A percentile compares a stretch with the other conserved stretches of the same genome.
phyloP scores from a whole-genome alignment of 176 grass and related monocot species.

The Musa schizocarpa region DNA sequence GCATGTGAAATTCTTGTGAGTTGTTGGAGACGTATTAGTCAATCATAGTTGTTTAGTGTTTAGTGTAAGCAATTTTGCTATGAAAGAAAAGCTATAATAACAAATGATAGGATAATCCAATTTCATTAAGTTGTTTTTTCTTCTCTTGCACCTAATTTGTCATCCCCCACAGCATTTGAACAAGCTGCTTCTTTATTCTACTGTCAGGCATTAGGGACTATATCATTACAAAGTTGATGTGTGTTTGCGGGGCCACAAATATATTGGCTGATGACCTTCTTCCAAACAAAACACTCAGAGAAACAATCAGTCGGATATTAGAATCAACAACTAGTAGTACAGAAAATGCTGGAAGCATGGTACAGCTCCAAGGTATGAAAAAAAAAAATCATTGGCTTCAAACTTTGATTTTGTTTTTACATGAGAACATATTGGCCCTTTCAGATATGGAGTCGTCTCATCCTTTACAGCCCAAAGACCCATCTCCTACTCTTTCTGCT shows the following conservation, averaged over 20 bases:
- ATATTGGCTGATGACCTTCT: constrained; percentile 94
- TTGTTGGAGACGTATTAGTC: background rate
- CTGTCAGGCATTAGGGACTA: constrained; percentile 75
- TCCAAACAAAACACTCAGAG: constrained; percentile 89
- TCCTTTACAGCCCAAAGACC: constrained; percentile 47
- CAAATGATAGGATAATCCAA: background rate
- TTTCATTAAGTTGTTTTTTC: constrained; percentile 1
- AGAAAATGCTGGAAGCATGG: constrained; percentile 61
- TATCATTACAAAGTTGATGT: constrained; percentile 66
- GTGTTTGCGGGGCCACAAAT: constrained; percentile 79
- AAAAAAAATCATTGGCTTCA: constrained; percentile 10
- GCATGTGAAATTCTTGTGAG: background rate
- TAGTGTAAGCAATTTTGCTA: constrained; percentile 7
- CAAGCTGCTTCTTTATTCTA: constrained; percentile 17
- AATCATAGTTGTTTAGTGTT: background rate
- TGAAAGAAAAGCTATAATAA: too few relatives aligned
- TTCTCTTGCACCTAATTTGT: background rate
- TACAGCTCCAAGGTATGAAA: constrained; percentile 58
- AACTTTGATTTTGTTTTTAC: constrained; percentile 7
- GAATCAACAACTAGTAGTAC: constrained; percentile 84
- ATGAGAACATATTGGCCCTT: constrained; percentile 10
- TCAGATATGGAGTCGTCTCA: constrained; percentile 77
- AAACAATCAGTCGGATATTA: constrained; percentile 84
- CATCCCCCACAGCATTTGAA: background rate
- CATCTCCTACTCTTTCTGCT: constrained; percentile 68